Conservation (phyloP, 1,139 yeast species). For the Nakaseomyces kungkrabaensis region DNA sequence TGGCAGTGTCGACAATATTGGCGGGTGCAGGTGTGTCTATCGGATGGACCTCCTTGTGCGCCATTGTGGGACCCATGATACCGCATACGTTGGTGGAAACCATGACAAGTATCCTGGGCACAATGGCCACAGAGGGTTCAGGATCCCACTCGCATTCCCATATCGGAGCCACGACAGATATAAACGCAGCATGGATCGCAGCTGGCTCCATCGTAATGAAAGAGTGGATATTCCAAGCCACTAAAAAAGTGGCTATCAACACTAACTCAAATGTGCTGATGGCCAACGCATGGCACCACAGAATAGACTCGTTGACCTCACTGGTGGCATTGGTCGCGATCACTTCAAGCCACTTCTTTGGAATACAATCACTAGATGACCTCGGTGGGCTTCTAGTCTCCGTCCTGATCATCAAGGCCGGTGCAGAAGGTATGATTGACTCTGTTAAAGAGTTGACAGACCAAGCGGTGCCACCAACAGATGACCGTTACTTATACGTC, state of each 20-base stretch:
- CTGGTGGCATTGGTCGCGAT: constrained; percentile 84
- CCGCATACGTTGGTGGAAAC: constrained; percentile 48
- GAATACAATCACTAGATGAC: constrained; percentile 78
- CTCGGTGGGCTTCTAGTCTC: constrained; percentile 87
- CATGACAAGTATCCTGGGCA: constrained; percentile 22
- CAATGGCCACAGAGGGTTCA: neutral
- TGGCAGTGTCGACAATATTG: constrained; percentile 74
- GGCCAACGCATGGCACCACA: constrained; percentile 98
- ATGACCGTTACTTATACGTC: constrained; percentile 34
- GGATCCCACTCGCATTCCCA: constrained; percentile 39
- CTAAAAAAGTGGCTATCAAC: constrained; percentile 64
- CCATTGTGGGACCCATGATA: constrained; percentile 56
- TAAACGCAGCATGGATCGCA: constrained; percentile 96
- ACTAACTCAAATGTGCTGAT: constrained; percentile 81
- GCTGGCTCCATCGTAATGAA: constrained; percentile 76
- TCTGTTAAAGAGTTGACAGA: constrained; percentile 75
- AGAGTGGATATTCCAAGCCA: constrained; percentile 77
- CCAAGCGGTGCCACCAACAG: constrained; percentile 36
- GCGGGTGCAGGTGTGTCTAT: constrained; percentile 83
- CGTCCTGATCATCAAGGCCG: constrained; percentile 70
- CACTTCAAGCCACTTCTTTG: constrained; percentile 69
- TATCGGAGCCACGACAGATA: constrained; percentile 39
- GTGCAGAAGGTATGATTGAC: constrained; percentile 59
- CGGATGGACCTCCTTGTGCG: constrained; percentile 76
- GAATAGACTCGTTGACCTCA: constrained; percentile 91